Conservation (phyloP, 192 early-diverging fungal species). For the Coemansia sp. region DNA sequence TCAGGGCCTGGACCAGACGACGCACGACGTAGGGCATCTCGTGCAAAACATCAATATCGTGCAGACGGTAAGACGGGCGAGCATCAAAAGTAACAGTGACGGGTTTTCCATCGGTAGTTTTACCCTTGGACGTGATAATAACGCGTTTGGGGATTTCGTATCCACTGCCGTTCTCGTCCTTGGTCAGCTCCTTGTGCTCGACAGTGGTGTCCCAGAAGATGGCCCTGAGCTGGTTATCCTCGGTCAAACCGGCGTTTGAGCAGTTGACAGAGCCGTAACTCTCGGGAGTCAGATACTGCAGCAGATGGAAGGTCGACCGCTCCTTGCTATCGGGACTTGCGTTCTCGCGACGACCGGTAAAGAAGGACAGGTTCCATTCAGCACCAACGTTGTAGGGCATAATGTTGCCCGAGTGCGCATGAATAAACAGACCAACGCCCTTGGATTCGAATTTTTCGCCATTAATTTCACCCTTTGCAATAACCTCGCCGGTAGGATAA, state of each 20-base stretch:
- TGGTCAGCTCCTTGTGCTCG: conserved; percentile 58
- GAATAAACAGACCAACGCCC: conserved; percentile 73
- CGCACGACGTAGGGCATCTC: conserved; percentile 90
- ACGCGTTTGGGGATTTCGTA: conserved; percentile 78
- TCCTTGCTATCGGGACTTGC: conserved; percentile 57
- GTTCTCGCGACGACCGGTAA: conserved; percentile 66
- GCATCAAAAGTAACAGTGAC: conserved; percentile 67
- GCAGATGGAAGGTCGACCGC: conserved; percentile 49
- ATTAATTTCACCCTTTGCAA: conserved; percentile 71
- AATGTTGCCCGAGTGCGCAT: conserved; percentile 80
- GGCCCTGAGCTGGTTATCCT: conserved; percentile 65
- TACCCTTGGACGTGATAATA: conserved; percentile 76
- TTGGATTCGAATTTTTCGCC: conserved; percentile 64
- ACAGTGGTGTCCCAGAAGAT: conserved; percentile 76
- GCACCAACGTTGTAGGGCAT: conserved; percentile 80
- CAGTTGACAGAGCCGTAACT: conserved; percentile 66
- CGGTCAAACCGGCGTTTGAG: conserved; percentile 72
- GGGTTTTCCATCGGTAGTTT: conserved; percentile 67
- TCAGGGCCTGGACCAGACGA: conserved; percentile 86
- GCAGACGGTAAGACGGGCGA: conserved; percentile 62
- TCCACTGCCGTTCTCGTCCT: conserved; percentile 76
- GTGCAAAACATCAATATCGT: conserved; percentile 87
- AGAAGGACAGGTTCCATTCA: conserved; percentile 84
- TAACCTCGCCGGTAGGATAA: conserved; percentile 75
- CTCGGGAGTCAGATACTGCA: conserved; percentile 79